A percentile compares a stretch with the other conserved stretches of the same genome.
These are phyloP conservation scores for Phoma sp. DNA, from an alignment of 2,329 filamentous ascomycete genomes.

Conservation along the genomic window DNA sequence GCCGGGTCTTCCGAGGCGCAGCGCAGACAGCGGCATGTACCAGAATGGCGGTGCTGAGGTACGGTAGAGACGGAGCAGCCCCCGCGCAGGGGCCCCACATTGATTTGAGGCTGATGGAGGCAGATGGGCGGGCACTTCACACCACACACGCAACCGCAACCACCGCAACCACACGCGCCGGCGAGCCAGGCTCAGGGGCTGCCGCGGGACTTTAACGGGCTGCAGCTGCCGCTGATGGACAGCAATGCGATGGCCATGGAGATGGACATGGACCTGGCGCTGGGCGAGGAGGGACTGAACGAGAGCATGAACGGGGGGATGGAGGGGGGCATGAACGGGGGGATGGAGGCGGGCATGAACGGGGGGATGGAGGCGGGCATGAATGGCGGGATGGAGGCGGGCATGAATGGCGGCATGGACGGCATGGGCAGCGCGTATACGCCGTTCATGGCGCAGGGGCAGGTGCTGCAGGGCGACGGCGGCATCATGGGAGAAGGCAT, in stretches of 20 bases:
- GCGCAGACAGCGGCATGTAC: constrained; percentile 40
- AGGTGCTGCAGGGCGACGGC: constrained; percentile 27
- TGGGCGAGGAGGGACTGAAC: too few relatives aligned
- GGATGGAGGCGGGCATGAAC: constrained; percentile 53
- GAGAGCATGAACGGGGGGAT: too few relatives aligned
- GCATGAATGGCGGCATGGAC: constrained; percentile 50
- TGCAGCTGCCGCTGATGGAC: constrained; percentile 36
- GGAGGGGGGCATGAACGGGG: too few relatives aligned
- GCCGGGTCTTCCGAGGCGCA: constrained; percentile 3
- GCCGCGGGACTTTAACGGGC: constrained; percentile 30
- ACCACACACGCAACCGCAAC: neutral
- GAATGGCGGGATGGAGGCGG: constrained; percentile 48
- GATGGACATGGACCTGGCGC: constrained; percentile 54
- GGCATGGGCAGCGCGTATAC: constrained; percentile 26
- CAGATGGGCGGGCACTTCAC: constrained; percentile 37
- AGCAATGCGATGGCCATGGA: constrained; percentile 53
- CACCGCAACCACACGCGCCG: neutral
- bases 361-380: constrained; percentile 52
- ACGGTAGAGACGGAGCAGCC: constrained; percentile 19
- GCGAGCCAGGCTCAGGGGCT: too few relatives aligned
- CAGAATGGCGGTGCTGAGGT: constrained; percentile 46
- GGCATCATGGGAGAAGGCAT: constrained; percentile 60
- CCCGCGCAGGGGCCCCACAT: constrained; percentile 12
- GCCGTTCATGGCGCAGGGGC: constrained; percentile 6
- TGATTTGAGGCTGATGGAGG: constrained; percentile 27